Evolutionary conservation across 2,329 filamentous ascomycete species (phyloP).

Genomic region (Pezicula neosporulosa): DNA sequence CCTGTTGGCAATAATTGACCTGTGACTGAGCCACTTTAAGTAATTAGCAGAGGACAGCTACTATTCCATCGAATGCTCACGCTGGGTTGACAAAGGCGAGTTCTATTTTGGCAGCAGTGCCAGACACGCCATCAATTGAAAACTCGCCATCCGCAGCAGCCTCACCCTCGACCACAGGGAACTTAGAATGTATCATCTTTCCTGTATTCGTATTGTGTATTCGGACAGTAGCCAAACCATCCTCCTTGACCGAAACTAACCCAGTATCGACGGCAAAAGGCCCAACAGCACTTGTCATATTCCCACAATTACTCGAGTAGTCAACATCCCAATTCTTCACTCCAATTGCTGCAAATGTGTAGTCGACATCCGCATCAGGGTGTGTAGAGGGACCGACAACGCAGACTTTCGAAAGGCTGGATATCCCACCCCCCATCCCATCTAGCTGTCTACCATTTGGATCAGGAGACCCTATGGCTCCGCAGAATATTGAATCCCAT

Average conservation of each 20-base stretch:
- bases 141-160: conserved; percentile 50
- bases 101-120: conserved; percentile 51
- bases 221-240: conserved; percentile 43
- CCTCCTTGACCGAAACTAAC: conserved; percentile 32
- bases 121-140: conserved; percentile 61
- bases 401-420: conserved; percentile 68
- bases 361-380: conserved; percentile 57
- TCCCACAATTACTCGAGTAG: conserved; percentile 71
- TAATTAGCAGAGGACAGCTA: neutral
- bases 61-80: conserved; percentile 5
- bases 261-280: conserved; percentile 59
- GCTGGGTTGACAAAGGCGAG: conserved; percentile 61
- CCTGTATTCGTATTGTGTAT: conserved; percentile 71
- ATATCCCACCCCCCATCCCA: conserved; percentile 67
- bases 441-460: conserved; percentile 66
- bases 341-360: conserved; percentile 69
- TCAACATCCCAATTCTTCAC: conserved; percentile 60
- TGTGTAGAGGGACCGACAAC: conserved; percentile 52
- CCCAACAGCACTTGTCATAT: conserved; percentile 66
- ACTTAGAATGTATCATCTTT: conserved; percentile 58
- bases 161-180: conserved; percentile 46
- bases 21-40: conserved; percentile 52
- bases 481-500: conserved; percentile 53
- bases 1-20: conserved; percentile 59
- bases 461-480: conserved; percentile 63